Base-by-base conservation (phyloP, 208 protist genomes). In the Phytomonas serpens region DNA sequence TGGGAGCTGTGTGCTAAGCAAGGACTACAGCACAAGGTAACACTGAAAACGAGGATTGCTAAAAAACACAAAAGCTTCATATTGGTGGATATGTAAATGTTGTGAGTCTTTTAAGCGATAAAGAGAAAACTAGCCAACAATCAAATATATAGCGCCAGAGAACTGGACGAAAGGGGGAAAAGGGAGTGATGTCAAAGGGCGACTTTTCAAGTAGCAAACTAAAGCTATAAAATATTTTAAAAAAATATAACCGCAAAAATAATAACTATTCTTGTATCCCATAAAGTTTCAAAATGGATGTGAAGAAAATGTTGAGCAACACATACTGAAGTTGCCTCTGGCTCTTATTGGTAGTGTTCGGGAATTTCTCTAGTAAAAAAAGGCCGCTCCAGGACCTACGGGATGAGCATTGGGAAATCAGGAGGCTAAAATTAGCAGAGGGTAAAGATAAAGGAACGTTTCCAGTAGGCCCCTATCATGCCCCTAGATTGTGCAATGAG, bases 1-100 rank as follows among this genome's bases (percentile, higher is more conserved):
- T 71, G 38, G 23, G 37, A 47, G 27, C 62, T 57, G 37, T 76
- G 74, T 70, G 74, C 74, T 31, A 71, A 64, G 68, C 71, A 76
- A 38, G 72, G 47, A 57, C 47, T 57, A 57, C 2, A 27, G 47
- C 19, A 57, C 47, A 57, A 27, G 19, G 47, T 23, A 1, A 23
- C 47, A 9, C 4, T 6, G 47, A 57, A 57, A 57, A 11, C 11
- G 6, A 57, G 47, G 27, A 57, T 57, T 57, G 47, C 47, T 57
- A 57, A 19, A 27, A 27, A 57, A 9, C 13, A 57, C 13, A 57
- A 57, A 27, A 57, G 19, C 47, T 57, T 57, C 47, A 57, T 57
- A 23, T 19, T 57, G 1, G 6, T 57, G 5, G 19, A 27, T 57
- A 23, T 57, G 23, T 27, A 6, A 19, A 5, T 57, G 13, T 19